Conservation (phyloP, 192 early-diverging fungal species). For the Bifiguratus adelaidae region DNA sequence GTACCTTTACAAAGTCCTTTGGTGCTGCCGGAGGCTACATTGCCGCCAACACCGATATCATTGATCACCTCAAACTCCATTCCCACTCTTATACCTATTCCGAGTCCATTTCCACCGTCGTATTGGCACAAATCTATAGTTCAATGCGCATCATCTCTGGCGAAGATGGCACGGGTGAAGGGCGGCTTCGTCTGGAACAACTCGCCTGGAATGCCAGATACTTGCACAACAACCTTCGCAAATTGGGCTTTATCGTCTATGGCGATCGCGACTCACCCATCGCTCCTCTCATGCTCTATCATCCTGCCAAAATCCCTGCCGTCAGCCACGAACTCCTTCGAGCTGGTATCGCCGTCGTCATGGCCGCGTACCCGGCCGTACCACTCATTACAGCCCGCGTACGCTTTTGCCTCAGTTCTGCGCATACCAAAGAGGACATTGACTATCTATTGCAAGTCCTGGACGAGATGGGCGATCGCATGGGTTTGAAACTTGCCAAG, state of each 20-base stretch:
- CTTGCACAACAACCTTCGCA: slow-evolving; percentile 65
- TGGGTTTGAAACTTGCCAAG: slow-evolving; percentile 40
- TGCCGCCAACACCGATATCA: slow-evolving; percentile 56
- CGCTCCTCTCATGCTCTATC: slow-evolving; percentile 82
- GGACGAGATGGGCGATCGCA: slow-evolving; percentile 51
- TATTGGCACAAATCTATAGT: slow-evolving; percentile 84
- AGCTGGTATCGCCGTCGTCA: slow-evolving; percentile 86
- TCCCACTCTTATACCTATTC: slow-evolving; percentile 83
- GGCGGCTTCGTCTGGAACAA: slow-evolving; percentile 72
- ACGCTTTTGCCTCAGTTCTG: slow-evolving; percentile 70
- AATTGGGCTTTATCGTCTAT: slow-evolving; percentile 92
- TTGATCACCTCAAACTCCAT: slow-evolving; percentile 71
- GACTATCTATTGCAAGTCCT: slow-evolving; percentile 54
- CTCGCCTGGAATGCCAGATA: slow-evolving; percentile 83
- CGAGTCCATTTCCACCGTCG: slow-evolving; percentile 76
- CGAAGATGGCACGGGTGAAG: slow-evolving; percentile 75
- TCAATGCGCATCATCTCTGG: slow-evolving; percentile 90
- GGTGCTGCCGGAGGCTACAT: slow-evolving; percentile 96
- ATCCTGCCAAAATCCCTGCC: slow-evolving; percentile 93
- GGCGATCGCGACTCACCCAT: slow-evolving; percentile 83
- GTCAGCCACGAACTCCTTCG: slow-evolving; percentile 86
- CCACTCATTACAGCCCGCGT: slow-evolving; percentile 89
- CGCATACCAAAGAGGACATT: slow-evolving; percentile 82
- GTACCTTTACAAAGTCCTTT: slow-evolving; percentile 97
- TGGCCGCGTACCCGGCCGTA: slow-evolving; percentile 93